Evolutionary conservation across 345 rosid species (phyloP), one percentile per base, ranked within the genome.

Genomic region (Sapria himalayana): DNA sequence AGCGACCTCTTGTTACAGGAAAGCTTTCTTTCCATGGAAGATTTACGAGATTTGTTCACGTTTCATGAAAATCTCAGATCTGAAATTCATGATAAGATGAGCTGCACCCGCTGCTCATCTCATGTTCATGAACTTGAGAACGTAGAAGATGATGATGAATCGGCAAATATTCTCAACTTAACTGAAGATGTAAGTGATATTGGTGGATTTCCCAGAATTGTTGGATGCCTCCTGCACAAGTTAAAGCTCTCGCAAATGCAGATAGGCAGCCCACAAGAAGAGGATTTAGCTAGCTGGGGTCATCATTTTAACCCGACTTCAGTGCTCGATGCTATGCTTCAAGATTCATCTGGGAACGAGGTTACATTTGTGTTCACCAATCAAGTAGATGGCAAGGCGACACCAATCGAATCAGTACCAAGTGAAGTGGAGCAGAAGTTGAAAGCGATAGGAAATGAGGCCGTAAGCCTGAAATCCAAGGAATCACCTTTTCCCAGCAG

Each of bases 281-380:
- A 89, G 64, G 91, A 89, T 63, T 59, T 89, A 51, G 60, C 63
- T 29, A 71, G 72, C 60, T 89, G 98, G 98, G 93, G 85, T 18
- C 98, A 89, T 69, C 94, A 89, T 54, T 74, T 61, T 57, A 50
- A 58, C 43, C 55, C 91, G 17, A 60, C 59, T 1, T 61, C 94
- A 12, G 85, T 89, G 34, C 94, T 94, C 19, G 98, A 89, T 58
- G 29, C 61, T 42, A 56, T 79, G 45, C 73, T 89, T 41, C 94
- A 79, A 63, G 91, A 80, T 59, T 76, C 98, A 33, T 94, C 93
- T 31, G 98, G 98, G 21, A 78, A 67, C 15, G 94, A 82, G 98
- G 82, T 81, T 25, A 58, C 91, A 16, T 89, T 76, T 41, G 81
- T 79, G 34, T 82, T 89, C 70, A 74, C 91, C 10, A 82, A 89